Base-by-base conservation (phyloP, 1,284 basidiomycete genomes). In the Phlebopus sp. region DNA sequence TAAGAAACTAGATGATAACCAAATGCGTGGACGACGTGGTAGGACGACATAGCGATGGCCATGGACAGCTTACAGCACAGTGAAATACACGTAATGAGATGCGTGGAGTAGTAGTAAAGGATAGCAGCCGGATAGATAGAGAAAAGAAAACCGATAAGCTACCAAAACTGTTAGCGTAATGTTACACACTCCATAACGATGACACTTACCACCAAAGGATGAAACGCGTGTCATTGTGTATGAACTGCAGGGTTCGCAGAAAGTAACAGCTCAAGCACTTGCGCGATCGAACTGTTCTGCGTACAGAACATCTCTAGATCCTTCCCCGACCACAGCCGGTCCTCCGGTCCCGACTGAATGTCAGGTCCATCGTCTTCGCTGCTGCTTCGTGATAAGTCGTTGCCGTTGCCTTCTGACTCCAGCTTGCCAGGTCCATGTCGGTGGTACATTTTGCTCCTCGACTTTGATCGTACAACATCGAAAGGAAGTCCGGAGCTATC, bases 271-370 rank as follows among this genome's bases (percentile, higher is more conserved):
- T 80, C 76, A 29, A 86, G 69, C 42, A 87, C 75, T 35, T 76
- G 67, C 11, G 79, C 69, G 34, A 88, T 82, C 17, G 80, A 75
- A 60, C 86, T 86, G 53, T 87, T 88, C 61, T 88, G 85, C 51
- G 76, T 75, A 59, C 85, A 88, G 40, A 84, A 77, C 59, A 80
- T 68, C 67, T 83, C 78, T 55, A 88, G 63, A 56, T 88, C 86
- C 51, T 77, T 77, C 27, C 77, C 75, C 32, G 80, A 82, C 86
- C 84, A 88, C 49, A 81, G 51, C 37, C 73, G 72, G 23, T 76
- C 77, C 49, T 72, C 74, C 37, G 59, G 49, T 39, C 67, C 67
- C 25, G 60, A 62, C 37, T 62, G 63, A 34, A 50, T 36, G 49
- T 51, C 54, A 55, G 51, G 49, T 55, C 54, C 60, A 35, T 64